These are phyloP conservation scores for Globisporangium barbulae DNA, from an alignment of 352 stramenopile genomes.

Conservation along the genomic window DNA sequence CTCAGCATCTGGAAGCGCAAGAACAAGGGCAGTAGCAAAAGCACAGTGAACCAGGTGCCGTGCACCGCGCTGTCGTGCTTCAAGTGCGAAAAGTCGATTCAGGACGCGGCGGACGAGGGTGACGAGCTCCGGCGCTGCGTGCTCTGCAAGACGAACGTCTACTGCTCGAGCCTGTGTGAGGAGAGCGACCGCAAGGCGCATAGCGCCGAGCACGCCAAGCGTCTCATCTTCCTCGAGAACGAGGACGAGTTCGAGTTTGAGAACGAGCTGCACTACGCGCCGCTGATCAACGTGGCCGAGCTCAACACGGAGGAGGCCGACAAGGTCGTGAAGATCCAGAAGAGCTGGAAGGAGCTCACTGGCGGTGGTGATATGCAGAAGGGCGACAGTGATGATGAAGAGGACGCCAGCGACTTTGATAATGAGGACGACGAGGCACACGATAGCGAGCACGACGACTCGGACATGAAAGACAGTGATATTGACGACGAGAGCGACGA, in stretches of 20 bases:
- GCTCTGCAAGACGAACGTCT: constrained; percentile 79
- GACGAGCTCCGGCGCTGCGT: constrained; percentile 55
- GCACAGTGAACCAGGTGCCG: not conserved
- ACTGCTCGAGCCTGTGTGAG: constrained; percentile 60
- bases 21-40: not conserved
- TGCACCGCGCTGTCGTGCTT: constrained; percentile 35
- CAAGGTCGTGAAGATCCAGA: constrained; percentile 35
- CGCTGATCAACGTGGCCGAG: constrained; percentile 32
- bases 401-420: constrained; percentile 1
- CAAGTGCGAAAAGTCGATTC: constrained; percentile 38
- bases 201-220: constrained; percentile 60
- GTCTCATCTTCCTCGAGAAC: constrained; percentile 62
- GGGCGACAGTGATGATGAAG: not conserved
- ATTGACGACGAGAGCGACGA: constrained; percentile 19
- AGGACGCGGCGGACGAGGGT: constrained; percentile 33
- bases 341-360: constrained; percentile 40
- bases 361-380: not conserved
- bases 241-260: constrained; percentile 60
- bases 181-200: constrained; percentile 35
- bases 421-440: constrained; percentile 15
- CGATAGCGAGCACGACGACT: constrained; percentile 18
- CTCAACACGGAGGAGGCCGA: constrained; percentile 26
- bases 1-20: constrained; percentile 72
- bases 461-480: constrained; percentile 14
- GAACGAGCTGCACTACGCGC: constrained; percentile 57